Evolutionary conservation across 768 basidiomycete genomes (phyloP).

Genomic region (Hortiboletus flavorubellus): DNA sequence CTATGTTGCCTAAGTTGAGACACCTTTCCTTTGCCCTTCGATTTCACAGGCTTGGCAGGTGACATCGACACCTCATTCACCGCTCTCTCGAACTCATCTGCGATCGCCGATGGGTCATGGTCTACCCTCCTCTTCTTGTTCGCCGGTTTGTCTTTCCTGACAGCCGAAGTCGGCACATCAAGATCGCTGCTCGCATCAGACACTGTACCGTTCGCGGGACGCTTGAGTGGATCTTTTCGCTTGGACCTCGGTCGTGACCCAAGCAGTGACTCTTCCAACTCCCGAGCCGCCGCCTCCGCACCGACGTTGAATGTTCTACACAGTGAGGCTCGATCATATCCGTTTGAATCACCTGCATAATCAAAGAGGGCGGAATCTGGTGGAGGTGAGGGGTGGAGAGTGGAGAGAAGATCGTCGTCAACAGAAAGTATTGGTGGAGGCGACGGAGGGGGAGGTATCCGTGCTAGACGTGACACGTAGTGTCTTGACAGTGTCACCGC

Average conservation of each 20-base stretch:
- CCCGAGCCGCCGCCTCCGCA: constrained; percentile 56
- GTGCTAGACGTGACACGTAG: constrained; percentile 41
- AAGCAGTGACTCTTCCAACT: constrained; percentile 54
- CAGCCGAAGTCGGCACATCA: constrained; percentile 39
- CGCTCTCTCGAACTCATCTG: constrained; percentile 50
- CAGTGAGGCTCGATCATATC: constrained; percentile 22
- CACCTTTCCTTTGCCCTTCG: constrained; percentile 54
- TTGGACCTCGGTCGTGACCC: constrained; percentile 38
- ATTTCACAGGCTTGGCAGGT: constrained; percentile 32
- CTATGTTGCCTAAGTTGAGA: constrained; percentile 49
- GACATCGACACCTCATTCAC: constrained; percentile 38
- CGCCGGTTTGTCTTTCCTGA: constrained; percentile 41
- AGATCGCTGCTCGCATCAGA: constrained; percentile 61
- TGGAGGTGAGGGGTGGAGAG: constrained; percentile 36
- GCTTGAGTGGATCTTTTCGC: constrained; percentile 48
- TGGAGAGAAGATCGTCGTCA: constrained; percentile 36
- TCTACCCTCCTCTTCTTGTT: constrained; percentile 66
- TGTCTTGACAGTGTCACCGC: constrained; percentile 42
- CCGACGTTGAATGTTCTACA: constrained; percentile 23
- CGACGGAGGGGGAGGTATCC: constrained; percentile 42
- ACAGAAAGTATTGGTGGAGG: constrained; percentile 33
- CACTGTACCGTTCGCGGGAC: constrained; percentile 42
- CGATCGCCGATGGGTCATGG: constrained; percentile 33
- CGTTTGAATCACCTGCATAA: constrained; percentile 22
- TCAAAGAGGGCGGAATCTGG: constrained; percentile 32